phyloP scores from a whole-genome alignment of 1,139 yeast genomes.

The Kodamaea alishanica region DNA sequence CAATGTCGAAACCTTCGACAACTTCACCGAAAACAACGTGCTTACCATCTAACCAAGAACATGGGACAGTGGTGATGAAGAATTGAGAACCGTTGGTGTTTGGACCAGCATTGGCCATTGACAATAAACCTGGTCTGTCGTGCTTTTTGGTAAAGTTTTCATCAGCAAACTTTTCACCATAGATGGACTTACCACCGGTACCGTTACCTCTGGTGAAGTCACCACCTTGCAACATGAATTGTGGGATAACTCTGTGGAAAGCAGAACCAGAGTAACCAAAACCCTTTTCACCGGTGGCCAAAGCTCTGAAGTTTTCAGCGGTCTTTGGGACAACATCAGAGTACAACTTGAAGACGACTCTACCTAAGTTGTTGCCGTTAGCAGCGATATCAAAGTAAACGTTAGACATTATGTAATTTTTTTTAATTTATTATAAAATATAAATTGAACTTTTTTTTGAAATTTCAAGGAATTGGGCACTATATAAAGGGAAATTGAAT shows the following conservation, averaged over 20 bases:
- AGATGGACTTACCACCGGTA: slow-evolving; percentile 98
- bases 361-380: slow-evolving; percentile 63
- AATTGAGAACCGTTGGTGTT: slow-evolving; percentile 99
- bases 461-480: slow-evolving; percentile 2
- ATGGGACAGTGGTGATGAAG: slow-evolving; percentile 94
- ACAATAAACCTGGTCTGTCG: slow-evolving; percentile 89
- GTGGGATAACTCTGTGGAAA: slow-evolving; percentile 98
- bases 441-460: not conserved
- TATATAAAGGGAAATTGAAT: slow-evolving; percentile 3
- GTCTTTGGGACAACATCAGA: slow-evolving; percentile 96
- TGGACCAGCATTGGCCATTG: slow-evolving; percentile 99
- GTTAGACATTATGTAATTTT: slow-evolving; percentile 39
- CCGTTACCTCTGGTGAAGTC: slow-evolving; percentile 94
- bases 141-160: slow-evolving; percentile 89
- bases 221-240: slow-evolving; percentile 99
- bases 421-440: not conserved
- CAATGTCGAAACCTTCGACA: slow-evolving; percentile 81
- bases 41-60: slow-evolving; percentile 97
- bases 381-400: slow-evolving; percentile 79
- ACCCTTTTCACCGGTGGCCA: slow-evolving; percentile 96
- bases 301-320: slow-evolving; percentile 96
- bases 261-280: slow-evolving; percentile 87
- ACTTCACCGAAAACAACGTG: slow-evolving; percentile 99
- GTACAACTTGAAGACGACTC: slow-evolving; percentile 81
- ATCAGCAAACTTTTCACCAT: slow-evolving; percentile 92